Evolutionary conservation across 345 rosid genomes (phyloP), one percentile per base, ranked within the genome.

Genomic region (Fremontodendron californicum): DNA sequence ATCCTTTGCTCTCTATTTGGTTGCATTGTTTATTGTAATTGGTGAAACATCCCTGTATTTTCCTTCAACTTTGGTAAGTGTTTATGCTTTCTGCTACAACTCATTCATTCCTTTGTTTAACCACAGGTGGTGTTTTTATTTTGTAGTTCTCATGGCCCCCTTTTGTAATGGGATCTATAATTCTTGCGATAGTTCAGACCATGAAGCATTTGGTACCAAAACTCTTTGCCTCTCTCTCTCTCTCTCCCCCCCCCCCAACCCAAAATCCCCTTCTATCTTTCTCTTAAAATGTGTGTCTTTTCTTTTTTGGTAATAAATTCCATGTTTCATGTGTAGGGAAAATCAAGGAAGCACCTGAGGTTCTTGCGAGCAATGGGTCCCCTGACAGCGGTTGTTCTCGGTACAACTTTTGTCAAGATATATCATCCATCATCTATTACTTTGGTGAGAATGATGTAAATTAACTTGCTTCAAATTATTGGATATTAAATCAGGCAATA

Each of bases 141-240:
- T 88, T 96, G 97, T 87, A 96, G 99, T 96, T 96, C 86, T 89
- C 90, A 0, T 96, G 99, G 99, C 98, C 97, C 69, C 99, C 99
- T 77, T 96, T 96, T 86, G 87, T 94, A 76, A 88, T 94, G 98
- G 99, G 99, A 84, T 94, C 93, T 73, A 57, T 81, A 81, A 89
- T 92, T 82, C 98, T 96, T 73, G 89, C 89, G 11, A 81, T 91
- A 79, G 88, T 96, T 81, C 91, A 88, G 83, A 80, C 87, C 83
- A 94, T 94, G 98, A 94, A 94, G 86, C 94, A 91, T 77, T 84
- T 94, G 95, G 99, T 96, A 90, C n/a, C 61, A 4, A 62, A 39
- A 42, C 42, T 27, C 73, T 66, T 8, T 55, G 29, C 11, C n/a
- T 21, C 23, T 12, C 37, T 12, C 35, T 57, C 33, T 9, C 33